Evolutionary conservation across 768 basidiomycete species (phyloP).

Genomic region (Dentipellis sp.): DNA sequence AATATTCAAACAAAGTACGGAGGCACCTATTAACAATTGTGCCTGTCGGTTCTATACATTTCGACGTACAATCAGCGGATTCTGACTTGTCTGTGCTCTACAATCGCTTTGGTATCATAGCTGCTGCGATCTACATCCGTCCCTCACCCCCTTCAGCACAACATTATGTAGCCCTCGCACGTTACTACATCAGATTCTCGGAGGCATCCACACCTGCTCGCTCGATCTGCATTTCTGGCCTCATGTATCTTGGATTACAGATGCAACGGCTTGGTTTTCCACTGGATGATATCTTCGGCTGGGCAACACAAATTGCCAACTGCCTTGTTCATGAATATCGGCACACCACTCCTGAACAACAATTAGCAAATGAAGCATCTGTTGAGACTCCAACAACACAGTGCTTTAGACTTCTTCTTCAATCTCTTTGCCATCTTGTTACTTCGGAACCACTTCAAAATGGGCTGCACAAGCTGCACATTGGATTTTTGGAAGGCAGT

Average conservation of each 20-base stretch:
- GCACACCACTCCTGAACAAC: neutral
- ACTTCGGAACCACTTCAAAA: neutral
- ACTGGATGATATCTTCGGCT: constrained; percentile 44
- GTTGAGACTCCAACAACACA: neutral
- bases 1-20: constrained; percentile 36
- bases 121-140: constrained; percentile 62
- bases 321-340: constrained; percentile 46
- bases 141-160: constrained; percentile 35
- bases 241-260: constrained; percentile 60
- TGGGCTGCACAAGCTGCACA: neutral
- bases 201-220: constrained; percentile 55
- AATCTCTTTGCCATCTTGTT: neutral
- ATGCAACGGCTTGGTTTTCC: constrained; percentile 43
- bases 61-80: constrained; percentile 42
- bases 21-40: constrained; percentile 66
- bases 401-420: neutral
- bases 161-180: constrained; percentile 54
- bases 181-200: constrained; percentile 58
- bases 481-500: neutral
- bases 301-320: constrained; percentile 54
- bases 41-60: constrained; percentile 62
- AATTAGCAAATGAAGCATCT: neutral
- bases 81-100: constrained; percentile 66
- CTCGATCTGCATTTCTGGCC: constrained; percentile 63
- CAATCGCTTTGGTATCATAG: constrained; percentile 72